Evolutionary conservation across 495 filamentous ascomycete species (phyloP).

Genomic region (Melanomma pulvis-pyrius): DNA sequence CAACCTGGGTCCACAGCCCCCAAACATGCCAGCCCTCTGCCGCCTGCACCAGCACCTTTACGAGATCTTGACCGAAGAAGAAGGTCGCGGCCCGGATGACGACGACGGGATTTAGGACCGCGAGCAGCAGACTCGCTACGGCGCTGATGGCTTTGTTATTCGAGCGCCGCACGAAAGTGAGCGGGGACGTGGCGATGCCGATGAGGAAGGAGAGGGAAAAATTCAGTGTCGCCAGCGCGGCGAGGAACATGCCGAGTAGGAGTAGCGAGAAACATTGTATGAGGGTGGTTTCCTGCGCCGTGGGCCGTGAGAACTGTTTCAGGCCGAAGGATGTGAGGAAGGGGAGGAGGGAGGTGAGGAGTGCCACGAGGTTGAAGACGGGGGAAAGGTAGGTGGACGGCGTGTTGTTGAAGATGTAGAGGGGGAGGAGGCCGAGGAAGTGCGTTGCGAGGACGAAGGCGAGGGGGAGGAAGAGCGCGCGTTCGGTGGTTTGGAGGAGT

Average conservation of each 20-base stretch:
- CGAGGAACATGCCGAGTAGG: constrained; percentile 85
- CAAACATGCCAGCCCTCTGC: constrained; percentile 90
- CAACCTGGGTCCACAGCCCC: constrained; percentile 85
- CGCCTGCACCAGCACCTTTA: constrained; percentile 68
- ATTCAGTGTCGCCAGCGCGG: constrained; percentile 92
- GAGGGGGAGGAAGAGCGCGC: constrained; percentile 77
- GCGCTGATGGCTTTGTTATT: constrained; percentile 1
- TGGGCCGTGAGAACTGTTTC: constrained; percentile 53
- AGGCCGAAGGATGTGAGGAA: constrained; percentile 57
- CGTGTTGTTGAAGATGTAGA: constrained; percentile 84
- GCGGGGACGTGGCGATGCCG: constrained; percentile 73
- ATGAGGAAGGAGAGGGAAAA: constrained; percentile 89
- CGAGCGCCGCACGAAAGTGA: constrained; percentile 63
- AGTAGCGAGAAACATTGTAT: constrained; percentile 91
- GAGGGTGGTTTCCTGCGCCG: constrained; percentile 70
- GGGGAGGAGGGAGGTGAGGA: constrained; percentile 63
- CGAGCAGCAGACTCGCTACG: constrained; percentile 36
- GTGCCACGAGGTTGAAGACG: constrained; percentile 60
- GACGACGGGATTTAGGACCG: constrained; percentile 65
- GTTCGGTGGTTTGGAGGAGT: constrained; percentile 53
- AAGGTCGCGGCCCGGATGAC: constrained; percentile 55
- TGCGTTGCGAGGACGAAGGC: constrained; percentile 71
- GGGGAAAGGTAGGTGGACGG: constrained; percentile 62
- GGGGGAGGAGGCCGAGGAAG: constrained; percentile 76
- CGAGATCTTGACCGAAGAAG: constrained; percentile 56